Conservation (phyloP, 2,329 filamentous ascomycete genomes). For the Ophiostoma ulmi region DNA sequence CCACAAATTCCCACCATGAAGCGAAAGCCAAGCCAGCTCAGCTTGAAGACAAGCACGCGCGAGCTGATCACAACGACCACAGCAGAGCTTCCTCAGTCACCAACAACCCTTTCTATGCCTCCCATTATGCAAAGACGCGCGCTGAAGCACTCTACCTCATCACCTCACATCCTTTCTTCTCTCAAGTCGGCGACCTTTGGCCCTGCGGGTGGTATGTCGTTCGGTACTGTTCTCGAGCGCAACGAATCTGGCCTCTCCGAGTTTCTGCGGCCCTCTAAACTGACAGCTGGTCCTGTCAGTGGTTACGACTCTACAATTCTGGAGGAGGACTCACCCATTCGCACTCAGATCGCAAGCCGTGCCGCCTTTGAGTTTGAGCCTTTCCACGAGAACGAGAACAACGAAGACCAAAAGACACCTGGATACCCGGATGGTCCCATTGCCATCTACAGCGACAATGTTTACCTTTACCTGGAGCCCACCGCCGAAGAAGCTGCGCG, state of each 20-base stretch:
- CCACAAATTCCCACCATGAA: slow-evolving; percentile 65
- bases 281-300: slow-evolving; percentile 29
- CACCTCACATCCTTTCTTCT: slow-evolving; percentile 59
- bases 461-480: slow-evolving; percentile 76
- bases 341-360: slow-evolving; percentile 57
- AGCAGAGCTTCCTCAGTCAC: slow-evolving; percentile 52
- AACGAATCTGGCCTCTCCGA: slow-evolving; percentile 58
- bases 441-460: slow-evolving; percentile 71
- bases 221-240: slow-evolving; percentile 56
- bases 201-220: slow-evolving; percentile 58
- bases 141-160: slow-evolving; percentile 63
- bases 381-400: slow-evolving; percentile 62
- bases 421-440: slow-evolving; percentile 79
- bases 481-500: slow-evolving; percentile 69
- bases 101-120: slow-evolving; percentile 44
- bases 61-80: slow-evolving; percentile 48
- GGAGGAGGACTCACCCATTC: slow-evolving; percentile 56
- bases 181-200: slow-evolving; percentile 57
- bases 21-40: slow-evolving; percentile 72
- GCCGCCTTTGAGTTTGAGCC: slow-evolving; percentile 55
- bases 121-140: slow-evolving; percentile 58
- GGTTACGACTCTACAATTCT: slow-evolving; percentile 43
- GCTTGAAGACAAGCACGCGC: slow-evolving; percentile 65
- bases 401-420: slow-evolving; percentile 74
- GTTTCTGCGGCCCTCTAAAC: slow-evolving; percentile 50